Conservation (phyloP, 1,284 basidiomycete species). For the Boletus sp. region DNA sequence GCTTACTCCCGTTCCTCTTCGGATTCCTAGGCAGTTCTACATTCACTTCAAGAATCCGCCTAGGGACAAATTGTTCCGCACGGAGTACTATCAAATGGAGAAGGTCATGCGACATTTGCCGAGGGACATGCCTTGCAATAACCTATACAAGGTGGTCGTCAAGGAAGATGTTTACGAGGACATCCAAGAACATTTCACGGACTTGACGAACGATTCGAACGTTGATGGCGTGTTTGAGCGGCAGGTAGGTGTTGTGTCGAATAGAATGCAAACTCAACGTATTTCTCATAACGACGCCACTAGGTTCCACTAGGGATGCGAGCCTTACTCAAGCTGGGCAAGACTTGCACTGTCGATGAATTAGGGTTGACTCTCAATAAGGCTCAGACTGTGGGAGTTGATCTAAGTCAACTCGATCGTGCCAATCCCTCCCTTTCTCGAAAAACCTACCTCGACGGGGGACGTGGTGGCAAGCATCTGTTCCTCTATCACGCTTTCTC, state of each 20-base stretch:
- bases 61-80: constrained; percentile 59
- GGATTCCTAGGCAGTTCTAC: constrained; percentile 90
- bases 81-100: constrained; percentile 68
- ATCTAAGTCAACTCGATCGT: constrained; percentile 79
- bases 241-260: constrained; percentile 54
- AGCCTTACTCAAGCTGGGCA: constrained; percentile 82
- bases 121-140: constrained; percentile 68
- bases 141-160: constrained; percentile 84
- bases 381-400: constrained; percentile 82
- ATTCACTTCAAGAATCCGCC: constrained; percentile 79
- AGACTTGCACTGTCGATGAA: constrained; percentile 72
- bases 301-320: constrained; percentile 85
- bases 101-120: constrained; percentile 80
- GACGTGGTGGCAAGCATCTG: constrained; percentile 73
- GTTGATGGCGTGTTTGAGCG: constrained; percentile 95
- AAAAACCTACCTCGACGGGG: constrained; percentile 75
- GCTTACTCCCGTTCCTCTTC: constrained; percentile 75
- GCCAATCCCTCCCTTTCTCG: constrained; percentile 56
- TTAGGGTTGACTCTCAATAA: constrained; percentile 73
- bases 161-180: constrained; percentile 82
- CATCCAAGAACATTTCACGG: constrained; percentile 87
- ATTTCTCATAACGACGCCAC: constrained; percentile 6
- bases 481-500: constrained; percentile 90
- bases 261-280: neutral
- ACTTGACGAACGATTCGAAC: constrained; percentile 90